These are phyloP conservation scores for Coniochaeta pulveracea DNA, from an alignment of 2,329 filamentous ascomycete genomes.

Conservation along the genomic window DNA sequence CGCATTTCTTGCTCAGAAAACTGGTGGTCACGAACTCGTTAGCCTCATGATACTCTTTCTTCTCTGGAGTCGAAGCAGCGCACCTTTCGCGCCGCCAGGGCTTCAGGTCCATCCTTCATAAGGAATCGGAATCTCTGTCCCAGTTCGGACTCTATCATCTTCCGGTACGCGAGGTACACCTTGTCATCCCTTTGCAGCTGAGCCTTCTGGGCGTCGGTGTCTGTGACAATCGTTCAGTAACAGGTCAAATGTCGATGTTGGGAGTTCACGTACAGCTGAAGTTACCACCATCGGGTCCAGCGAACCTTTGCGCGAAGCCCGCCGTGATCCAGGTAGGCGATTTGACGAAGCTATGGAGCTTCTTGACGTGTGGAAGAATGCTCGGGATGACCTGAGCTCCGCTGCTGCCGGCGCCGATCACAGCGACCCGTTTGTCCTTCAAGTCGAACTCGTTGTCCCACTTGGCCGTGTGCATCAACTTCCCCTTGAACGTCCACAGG, in stretches of 20 bases:
- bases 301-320: constrained; percentile 6
- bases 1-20: constrained; percentile 5
- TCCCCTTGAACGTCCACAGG: constrained; percentile 13
- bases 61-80: neutral
- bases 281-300: constrained; percentile 5
- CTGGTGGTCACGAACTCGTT: neutral
- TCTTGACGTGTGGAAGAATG: constrained; percentile 3
- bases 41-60: neutral
- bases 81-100: neutral
- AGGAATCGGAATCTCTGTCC: constrained; percentile 5
- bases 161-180: constrained; percentile 5
- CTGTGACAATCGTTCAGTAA: constrained; percentile 2
- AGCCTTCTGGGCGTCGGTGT: constrained; percentile 5
- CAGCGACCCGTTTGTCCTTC: constrained; percentile 4
- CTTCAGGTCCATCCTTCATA: constrained; percentile 3
- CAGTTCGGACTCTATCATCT: constrained; percentile 6
- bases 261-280: constrained; percentile 5
- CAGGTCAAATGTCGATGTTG: neutral
- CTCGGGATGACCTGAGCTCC: constrained; percentile 5
- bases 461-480: constrained; percentile 13
- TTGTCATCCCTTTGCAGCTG: constrained; percentile 1
- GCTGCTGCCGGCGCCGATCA: constrained; percentile 5
- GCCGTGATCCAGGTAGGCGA: constrained; percentile 7
- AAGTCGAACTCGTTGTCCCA: constrained; percentile 8
- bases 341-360: constrained; percentile 5